Base-by-base conservation (phyloP, 306 rosid genomes). In the Luffa aegyptiaca region DNA sequence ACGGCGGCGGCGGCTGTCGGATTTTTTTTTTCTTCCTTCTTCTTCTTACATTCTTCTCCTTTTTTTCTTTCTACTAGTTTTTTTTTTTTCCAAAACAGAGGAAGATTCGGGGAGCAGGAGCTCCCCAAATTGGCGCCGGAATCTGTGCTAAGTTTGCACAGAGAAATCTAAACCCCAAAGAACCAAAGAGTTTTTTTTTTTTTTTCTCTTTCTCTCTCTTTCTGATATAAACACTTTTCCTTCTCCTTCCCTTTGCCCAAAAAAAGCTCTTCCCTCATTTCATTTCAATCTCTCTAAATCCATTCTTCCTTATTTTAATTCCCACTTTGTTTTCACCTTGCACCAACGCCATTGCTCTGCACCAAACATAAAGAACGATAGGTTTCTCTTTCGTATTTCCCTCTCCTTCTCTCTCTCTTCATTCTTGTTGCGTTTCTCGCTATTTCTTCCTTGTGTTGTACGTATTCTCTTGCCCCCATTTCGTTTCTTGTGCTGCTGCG, bases 231-330 rank as follows among this genome's bases (percentile, higher is more conserved):
- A 72, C 77, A 72, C 77, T 48, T 26, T 53, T 69, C 76, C 45
- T 51, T 17, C 62, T 8, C 3, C 78, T 51, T 51, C 71, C 69
- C 9, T 59, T 59, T 77, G 16, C 70, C 70, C 42, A 3, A 41
- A 59, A 18, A 77, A 78, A 44, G 51, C 74, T 66, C 49, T 41
- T 18, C 20, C 16, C 57, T 53, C 9, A 49, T 62, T 42, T 10
- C 77, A 6, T 49, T 33, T 66, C 41, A 26, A 16, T 86, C 83
- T 81, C 84, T 78, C 63, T 73, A 68, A 88, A 82, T 81, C 79
- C 8, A 10, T 36, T 35, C 53, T 5, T 58, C 63, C 62, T 36
- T 63, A 21, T 80, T 41, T 62, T 35, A 17, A 48, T 33, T 76
- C 83, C 45, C 36, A 8, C 39, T 35, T 65, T 48, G 35, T 79